Base-by-base conservation (phyloP, 768 basidiomycete genomes). In the Pleurotus cornucopiae region DNA sequence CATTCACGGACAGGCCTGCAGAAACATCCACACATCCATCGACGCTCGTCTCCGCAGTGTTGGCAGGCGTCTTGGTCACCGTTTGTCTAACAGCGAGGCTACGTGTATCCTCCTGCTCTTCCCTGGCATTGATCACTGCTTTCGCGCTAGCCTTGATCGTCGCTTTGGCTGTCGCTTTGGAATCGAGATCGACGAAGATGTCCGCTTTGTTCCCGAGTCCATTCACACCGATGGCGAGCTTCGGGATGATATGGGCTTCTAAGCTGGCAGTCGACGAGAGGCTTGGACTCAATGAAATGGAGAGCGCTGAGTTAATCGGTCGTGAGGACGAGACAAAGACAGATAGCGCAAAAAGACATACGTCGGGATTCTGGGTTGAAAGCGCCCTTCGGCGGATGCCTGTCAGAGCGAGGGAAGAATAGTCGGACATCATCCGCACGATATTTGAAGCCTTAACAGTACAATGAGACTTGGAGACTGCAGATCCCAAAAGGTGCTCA, bases 181-280 rank as follows among this genome's bases (percentile, higher is more conserved):
- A 62, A 56, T 72, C 72, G 41, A 73, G 62, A 54, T 52, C 45
- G 23, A 65, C 48, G 52, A 59, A 61, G 26, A 64, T 47, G 34
- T 57, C 61, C 2, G 64, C 61, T 14, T 39, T 20, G 34, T 49
- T 49, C 14, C 48, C 48, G 16, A 49, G 26, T 7, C 48, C 48
- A 34, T 49, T 49, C 12, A 49, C 25, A 37, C 48, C 48, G 26
- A 49, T 13, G 5, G 48, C 48, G 21, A 49, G 13, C n/a, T 59
- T 56, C 0, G 75, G 76, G 54, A 71, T 73, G 45, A 78, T 58
- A 54, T 76, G 72, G 1, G 68, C 75, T 9, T 61, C 56, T 18
- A 75, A 23, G 9, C 58, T 63, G 7, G 65, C 69, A 26, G 64
- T 67, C 39, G 67, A 58, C 0, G 63, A 58, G 13, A 69, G 62